These are phyloP conservation scores for Chlorella sp. DNA, from an alignment of 139 green algal genomes.

Conservation along the genomic window DNA sequence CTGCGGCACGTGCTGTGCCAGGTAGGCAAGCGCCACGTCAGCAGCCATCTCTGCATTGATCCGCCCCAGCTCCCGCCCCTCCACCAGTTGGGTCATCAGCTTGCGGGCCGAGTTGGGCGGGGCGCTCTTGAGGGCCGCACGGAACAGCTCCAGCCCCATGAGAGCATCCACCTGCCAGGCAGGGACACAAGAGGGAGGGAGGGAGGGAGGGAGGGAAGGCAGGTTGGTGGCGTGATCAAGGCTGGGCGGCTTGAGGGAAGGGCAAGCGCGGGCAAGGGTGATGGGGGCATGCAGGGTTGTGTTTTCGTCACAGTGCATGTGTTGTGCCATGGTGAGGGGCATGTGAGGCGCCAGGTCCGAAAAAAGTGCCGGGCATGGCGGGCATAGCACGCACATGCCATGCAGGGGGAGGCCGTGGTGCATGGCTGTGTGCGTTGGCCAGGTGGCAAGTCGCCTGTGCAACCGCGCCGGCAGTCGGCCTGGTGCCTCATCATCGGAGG, in stretches of 20 bases:
- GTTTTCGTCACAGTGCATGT: too few relatives aligned
- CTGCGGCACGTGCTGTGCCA: neutral
- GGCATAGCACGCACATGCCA: too few relatives aligned
- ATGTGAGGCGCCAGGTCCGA: too few relatives aligned
- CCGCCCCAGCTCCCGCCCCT: neutral
- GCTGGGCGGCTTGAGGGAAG: neutral
- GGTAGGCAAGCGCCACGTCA: conserved; percentile 1
- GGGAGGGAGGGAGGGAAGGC: neutral
- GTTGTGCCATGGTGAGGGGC: too few relatives aligned
- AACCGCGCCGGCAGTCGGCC: too few relatives aligned
- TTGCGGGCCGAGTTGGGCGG: neutral
- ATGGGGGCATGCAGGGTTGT: too few relatives aligned
- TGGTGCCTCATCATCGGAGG: too few relatives aligned
- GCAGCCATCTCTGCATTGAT: neutral
- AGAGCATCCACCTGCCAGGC: neutral
- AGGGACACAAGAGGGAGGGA: neutral
- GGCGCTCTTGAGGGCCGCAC: neutral
- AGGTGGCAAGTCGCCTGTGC: too few relatives aligned
- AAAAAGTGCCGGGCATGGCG: too few relatives aligned
- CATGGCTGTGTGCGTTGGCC: too few relatives aligned
- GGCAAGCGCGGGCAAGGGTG: too few relatives aligned
- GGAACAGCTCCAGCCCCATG: neutral
- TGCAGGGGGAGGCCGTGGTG: too few relatives aligned
- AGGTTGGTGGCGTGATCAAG: neutral
- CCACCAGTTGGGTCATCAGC: neutral